Percentiles rank a stretch among this genome's conserved stretches.
phyloP scores from a whole-genome alignment of 129 eudicot species.

The Helianthus tuberosus region DNA sequence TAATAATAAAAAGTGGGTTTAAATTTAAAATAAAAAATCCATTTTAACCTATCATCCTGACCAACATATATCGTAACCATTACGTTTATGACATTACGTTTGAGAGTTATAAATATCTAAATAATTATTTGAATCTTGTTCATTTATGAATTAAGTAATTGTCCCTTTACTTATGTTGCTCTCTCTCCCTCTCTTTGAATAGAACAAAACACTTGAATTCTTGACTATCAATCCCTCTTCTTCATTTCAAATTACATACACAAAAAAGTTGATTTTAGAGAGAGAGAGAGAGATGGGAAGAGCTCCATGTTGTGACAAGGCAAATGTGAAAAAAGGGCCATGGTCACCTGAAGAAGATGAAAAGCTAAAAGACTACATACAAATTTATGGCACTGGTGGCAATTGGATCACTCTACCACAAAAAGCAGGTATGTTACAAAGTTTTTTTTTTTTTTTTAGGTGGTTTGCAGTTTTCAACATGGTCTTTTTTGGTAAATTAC shows the following conservation, averaged over 20 bases:
- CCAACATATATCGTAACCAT: too few species aligned
- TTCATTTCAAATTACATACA: constrained; percentile 15
- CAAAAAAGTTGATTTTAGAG: not conserved
- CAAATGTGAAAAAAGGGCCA: constrained; percentile 76
- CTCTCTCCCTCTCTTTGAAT: constrained; percentile 6
- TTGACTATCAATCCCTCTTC: constrained; percentile 18
- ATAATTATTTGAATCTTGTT: not conserved
- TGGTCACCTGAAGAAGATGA: constrained; percentile 83
- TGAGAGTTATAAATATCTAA: not conserved
- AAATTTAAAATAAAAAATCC: too few species aligned
- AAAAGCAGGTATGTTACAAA: constrained; percentile 52
- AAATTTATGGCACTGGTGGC: constrained; percentile 63
- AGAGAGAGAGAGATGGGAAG: constrained; percentile 63
- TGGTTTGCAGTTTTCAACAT: too few species aligned
- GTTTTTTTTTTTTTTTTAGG: too few species aligned
- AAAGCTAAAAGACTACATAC: constrained; percentile 58
- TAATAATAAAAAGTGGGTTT: too few species aligned
- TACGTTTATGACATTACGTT: too few species aligned
- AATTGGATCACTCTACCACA: constrained; percentile 74
- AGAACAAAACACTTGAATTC: constrained; percentile 32
- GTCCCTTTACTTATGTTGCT: constrained; percentile 43
- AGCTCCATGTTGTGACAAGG: constrained; percentile 81
- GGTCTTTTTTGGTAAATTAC: too few species aligned
- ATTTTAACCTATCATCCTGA: too few species aligned
- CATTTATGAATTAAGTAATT: constrained; percentile 6